phyloP scores from a whole-genome alignment of 768 basidiomycete species.

The Mrakia blollopis region DNA sequence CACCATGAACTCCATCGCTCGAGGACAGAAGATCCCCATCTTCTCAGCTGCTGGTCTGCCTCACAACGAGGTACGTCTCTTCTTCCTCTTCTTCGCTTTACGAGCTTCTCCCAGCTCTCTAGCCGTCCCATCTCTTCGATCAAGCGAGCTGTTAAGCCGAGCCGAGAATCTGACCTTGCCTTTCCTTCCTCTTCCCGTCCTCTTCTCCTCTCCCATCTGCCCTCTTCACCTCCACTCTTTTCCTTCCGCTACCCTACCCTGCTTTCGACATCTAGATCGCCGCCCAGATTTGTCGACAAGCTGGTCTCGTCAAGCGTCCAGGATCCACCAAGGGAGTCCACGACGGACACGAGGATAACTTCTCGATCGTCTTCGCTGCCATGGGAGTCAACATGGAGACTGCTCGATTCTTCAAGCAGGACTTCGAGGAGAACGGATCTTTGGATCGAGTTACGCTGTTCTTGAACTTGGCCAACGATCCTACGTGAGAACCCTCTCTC shows the following conservation, averaged over 20 bases:
- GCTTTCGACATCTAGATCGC: conserved; percentile 63
- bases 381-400: conserved; percentile 99
- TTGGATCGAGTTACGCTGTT: conserved; percentile 96
- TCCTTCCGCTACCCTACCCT: not conserved
- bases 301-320: conserved; percentile 91
- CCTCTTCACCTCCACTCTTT: conserved; percentile 26
- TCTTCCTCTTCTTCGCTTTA: conserved; percentile 26
- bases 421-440: conserved; percentile 98
- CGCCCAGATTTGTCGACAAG: conserved; percentile 99
- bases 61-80: conserved; percentile 78
- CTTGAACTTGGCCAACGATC: conserved; percentile 97
- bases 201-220: conserved; percentile 5
- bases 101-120: conserved; percentile 24
- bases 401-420: conserved; percentile 98
- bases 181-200: not conserved
- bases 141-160: not conserved
- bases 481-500: conserved; percentile 52
- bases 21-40: conserved; percentile 99
- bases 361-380: conserved; percentile 98
- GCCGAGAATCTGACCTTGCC: not conserved
- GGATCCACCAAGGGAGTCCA: conserved; percentile 81
- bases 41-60: conserved; percentile 98
- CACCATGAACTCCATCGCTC: conserved; percentile 78
- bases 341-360: conserved; percentile 99
- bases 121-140: conserved; percentile 21